phyloP scores from a whole-genome alignment of 352 stramenopile species.

The Plasmopara muralis region DNA sequence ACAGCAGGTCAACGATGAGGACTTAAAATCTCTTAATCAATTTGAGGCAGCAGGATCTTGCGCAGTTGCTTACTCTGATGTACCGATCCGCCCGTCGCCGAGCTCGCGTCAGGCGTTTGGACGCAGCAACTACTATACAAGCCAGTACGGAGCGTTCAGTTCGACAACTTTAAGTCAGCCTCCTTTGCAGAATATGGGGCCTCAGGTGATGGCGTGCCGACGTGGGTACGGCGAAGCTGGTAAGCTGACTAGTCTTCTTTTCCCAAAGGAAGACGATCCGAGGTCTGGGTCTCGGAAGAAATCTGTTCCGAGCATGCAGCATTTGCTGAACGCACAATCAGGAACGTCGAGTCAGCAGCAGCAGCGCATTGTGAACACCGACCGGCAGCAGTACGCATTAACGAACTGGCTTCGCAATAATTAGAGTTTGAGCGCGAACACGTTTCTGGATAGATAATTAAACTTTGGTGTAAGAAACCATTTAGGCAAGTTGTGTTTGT shows the following conservation, averaged over 20 bases:
- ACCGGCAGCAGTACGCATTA: constrained; percentile 50
- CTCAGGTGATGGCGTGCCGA: constrained; percentile 35
- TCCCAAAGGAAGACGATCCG: constrained; percentile 39
- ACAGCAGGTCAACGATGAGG: constrained; percentile 8
- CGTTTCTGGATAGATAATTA: no score
- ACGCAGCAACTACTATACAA: constrained; percentile 57
- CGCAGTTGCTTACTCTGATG: constrained; percentile 60
- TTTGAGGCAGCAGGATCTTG: constrained; percentile 37
- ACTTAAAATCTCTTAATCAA: constrained; percentile 20
- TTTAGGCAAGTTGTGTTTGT: neutral
- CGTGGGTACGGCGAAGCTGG: constrained; percentile 70
- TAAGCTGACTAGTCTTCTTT: constrained; percentile 71
- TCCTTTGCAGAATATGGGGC: constrained; percentile 31
- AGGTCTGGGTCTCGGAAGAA: constrained; percentile 27
- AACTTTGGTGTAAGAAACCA: no score
- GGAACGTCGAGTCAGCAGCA: constrained; percentile 24
- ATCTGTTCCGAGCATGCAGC: constrained; percentile 42
- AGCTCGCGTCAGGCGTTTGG: constrained; percentile 33
- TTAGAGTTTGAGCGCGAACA: constrained; percentile 7
- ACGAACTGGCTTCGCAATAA: constrained; percentile 64
- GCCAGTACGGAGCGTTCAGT: constrained; percentile 64
- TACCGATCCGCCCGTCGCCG: constrained; percentile 38
- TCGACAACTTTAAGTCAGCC: constrained; percentile 36
- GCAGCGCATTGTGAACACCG: constrained; percentile 20
- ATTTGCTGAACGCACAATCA: constrained; percentile 35